Conservation (phyloP, 495 filamentous ascomycete genomes). For the Penicillium nucicola region DNA sequence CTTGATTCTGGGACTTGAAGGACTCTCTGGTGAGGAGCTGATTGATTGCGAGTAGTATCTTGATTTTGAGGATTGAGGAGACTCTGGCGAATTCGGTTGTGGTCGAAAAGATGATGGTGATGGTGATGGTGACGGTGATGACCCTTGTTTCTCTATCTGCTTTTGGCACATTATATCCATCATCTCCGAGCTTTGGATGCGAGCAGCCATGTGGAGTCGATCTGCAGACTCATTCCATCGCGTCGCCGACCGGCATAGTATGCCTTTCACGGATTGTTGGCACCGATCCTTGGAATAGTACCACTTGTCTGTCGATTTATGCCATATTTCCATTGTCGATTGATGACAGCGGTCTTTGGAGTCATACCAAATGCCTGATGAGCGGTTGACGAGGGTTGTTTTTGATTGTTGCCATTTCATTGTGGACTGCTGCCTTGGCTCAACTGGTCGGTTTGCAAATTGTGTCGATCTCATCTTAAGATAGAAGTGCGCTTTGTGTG, state of each 20-base stretch:
- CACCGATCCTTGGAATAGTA: background rate
- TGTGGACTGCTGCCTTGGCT: background rate
- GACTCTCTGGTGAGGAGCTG: background rate
- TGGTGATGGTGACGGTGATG: background rate
- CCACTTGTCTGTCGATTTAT: background rate
- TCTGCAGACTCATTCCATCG: constrained; percentile 4
- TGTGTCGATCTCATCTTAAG: background rate
- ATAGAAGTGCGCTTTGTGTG: background rate
- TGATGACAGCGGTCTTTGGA: constrained; percentile 1
- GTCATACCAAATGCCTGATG: background rate
- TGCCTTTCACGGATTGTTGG: background rate
- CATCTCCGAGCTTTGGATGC: background rate
- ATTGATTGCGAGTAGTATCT: background rate
- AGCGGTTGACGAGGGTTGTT: background rate
- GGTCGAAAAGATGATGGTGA: too few relatives aligned
- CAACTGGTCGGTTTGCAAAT: background rate
- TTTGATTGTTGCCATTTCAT: background rate
- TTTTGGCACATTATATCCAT: background rate
- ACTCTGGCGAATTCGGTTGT: background rate
- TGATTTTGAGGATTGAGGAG: background rate
- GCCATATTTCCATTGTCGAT: constrained; percentile 1
- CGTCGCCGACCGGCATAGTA: background rate
- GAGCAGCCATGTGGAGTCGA: background rate
- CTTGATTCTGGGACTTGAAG: background rate
- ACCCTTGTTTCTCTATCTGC: background rate